Base-by-base conservation (phyloP, 208 protist species). In the Trypanosoma brucei region DNA sequence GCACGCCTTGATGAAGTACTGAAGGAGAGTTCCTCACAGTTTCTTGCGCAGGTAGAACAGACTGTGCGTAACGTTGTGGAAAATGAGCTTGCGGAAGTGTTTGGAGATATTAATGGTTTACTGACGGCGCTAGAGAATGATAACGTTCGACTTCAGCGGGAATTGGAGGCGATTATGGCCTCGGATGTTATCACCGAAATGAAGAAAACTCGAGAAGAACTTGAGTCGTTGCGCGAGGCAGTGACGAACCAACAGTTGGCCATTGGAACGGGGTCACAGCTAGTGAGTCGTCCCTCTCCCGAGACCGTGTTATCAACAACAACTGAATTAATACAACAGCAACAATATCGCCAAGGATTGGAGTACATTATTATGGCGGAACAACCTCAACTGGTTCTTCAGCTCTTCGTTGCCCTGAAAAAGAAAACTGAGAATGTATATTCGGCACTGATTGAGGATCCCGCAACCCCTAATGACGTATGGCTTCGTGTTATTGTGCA, bases 1-100 rank as follows among this genome's bases (percentile, higher is more conserved):
- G 68, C 66, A n/a, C 82, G 81, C 36, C 65, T 95, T 0, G 84
- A 95, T 55, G 83, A 91, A 33, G 73, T 73, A 1, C 55, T 95
- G 59, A 70, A 78, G 75, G 76, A 83, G 53, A 88, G 77, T 44
- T 71, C 78, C 0, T 62, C 64, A 2, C 69, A 80, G 69, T 87
- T 91, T 64, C 51, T 68, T 22, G 59, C 71, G 34, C 79, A 88
- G 59, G 62, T 91, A 9, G 71, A 63, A 34, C 68, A 73, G 55
- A 76, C 77, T 37, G 70, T 92, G 9, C 59, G 78, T 50, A 62
- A 70, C 57, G 72, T 88, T 55, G 64, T 78, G 5, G 70, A 73
- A 45, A 67, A 75, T 9, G 84, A 95, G 58, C 74, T 93, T 22
- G 55, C 59, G 3, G 73, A 86, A 52, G 76, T 74, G 13, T 62